A percentile compares a stretch with the other conserved stretches of the same genome.
These are phyloP conservation scores for Aspergillus novoparasiticus DNA, from an alignment of 2,329 filamentous ascomycete species.

Conservation along the genomic window DNA sequence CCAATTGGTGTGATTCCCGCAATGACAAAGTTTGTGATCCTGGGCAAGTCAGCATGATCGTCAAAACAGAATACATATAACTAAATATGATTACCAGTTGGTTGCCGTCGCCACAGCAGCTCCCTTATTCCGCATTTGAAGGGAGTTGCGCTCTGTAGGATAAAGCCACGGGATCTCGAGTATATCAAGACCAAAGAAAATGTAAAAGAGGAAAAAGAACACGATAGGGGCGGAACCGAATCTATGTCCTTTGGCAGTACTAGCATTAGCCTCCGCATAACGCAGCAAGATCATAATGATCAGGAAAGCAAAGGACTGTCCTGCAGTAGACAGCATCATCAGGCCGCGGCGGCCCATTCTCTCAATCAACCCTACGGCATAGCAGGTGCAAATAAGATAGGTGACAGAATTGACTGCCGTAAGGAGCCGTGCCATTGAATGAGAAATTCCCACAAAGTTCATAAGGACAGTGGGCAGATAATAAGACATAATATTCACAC, in stretches of 20 bases:
- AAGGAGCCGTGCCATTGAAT: constrained; percentile 56
- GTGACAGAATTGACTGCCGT: constrained; percentile 57
- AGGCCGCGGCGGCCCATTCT: constrained; percentile 58
- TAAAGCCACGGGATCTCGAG: constrained; percentile 43
- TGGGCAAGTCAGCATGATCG: too few species aligned
- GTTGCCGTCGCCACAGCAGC: constrained; percentile 52
- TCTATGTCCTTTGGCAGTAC: constrained; percentile 32
- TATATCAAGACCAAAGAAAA: constrained; percentile 53
- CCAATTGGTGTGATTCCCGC: too few species aligned
- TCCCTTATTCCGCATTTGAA: constrained; percentile 52
- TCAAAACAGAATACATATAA: too few species aligned
- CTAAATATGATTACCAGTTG: constrained; percentile 41
- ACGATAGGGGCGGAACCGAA: constrained; percentile 28
- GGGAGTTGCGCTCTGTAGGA: constrained; percentile 50
- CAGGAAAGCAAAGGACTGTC: constrained; percentile 55
- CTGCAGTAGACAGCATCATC: constrained; percentile 57
- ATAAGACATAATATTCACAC: constrained; percentile 44
- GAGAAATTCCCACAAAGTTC: constrained; percentile 19
- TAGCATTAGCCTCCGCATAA: constrained; percentile 4
- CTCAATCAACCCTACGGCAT: constrained; percentile 53
- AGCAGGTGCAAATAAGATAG: constrained; percentile 52
- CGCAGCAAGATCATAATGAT: constrained; percentile 54
- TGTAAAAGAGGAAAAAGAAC: constrained; percentile 57
- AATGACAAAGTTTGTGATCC: too few species aligned
- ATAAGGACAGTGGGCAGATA: constrained; percentile 64